A percentile compares a stretch with the other conserved stretches of the same genome.
Evolutionary conservation across 768 basidiomycete species (phyloP).

Genomic region (Mycena chlorophos): DNA sequence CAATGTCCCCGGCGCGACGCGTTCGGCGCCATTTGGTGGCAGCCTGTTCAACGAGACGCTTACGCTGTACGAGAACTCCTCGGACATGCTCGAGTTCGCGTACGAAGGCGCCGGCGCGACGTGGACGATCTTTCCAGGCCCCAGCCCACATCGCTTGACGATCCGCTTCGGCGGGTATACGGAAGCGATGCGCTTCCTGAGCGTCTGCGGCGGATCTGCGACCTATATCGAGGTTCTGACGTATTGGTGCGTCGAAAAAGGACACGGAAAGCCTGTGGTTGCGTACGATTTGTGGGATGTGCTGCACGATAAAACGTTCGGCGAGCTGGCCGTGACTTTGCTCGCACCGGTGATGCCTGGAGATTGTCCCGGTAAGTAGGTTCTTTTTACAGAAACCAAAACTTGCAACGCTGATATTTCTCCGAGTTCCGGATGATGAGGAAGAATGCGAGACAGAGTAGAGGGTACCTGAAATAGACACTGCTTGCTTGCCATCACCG

Average conservation of each 20-base stretch:
- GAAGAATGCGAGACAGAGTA: neutral
- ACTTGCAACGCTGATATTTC: neutral
- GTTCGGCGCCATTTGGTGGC: neutral
- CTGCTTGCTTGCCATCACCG: too few relatives aligned
- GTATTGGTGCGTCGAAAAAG: constrained; percentile 2
- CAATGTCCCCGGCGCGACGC: constrained; percentile 20
- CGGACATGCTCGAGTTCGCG: neutral
- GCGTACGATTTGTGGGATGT: constrained; percentile 2
- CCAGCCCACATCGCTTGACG: neutral
- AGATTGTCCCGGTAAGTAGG: constrained; percentile 13
- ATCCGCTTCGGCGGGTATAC: constrained; percentile 4
- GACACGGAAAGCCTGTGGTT: neutral
- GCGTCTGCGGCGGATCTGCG: constrained; percentile 16
- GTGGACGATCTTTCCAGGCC: neutral
- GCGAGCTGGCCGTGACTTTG: neutral
- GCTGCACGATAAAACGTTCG: neutral
- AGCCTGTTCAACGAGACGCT: constrained; percentile 9
- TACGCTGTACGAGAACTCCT: neutral
- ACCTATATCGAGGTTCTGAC: constrained; percentile 18
- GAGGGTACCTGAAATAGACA: too few relatives aligned
- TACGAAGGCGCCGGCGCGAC: neutral
- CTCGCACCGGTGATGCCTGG: constrained; percentile 8
- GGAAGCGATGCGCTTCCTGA: constrained; percentile 12
- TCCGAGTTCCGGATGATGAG: neutral
- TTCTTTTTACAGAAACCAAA: too few relatives aligned